Base-by-base conservation (phyloP, 2,329 filamentous ascomycete species). In the Monosporascus sp. region DNA sequence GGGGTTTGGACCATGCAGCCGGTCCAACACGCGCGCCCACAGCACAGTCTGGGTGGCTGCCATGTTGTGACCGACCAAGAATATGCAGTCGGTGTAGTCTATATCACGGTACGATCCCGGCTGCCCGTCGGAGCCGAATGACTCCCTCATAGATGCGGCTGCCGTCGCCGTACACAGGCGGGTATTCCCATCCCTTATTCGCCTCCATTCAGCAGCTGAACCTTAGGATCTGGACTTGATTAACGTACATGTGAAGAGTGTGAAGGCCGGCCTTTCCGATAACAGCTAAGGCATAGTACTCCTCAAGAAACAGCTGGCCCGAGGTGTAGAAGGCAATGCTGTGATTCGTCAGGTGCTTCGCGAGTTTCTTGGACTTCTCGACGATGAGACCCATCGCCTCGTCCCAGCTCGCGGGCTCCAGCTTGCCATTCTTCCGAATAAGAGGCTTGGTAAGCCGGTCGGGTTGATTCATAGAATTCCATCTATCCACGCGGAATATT, bases 261-360 rank as follows among this genome's bases (percentile, higher is more conserved):
- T 70, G 63, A 15, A 71, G 54, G 0, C 70, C 70, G 3, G 66
- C 69, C 49, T 72, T 72, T 5, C 70, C 69, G 11, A 72, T 58
- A 47, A 71, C 57, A 2, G 68, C 68, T n/a, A 72, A 56, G 37
- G 67, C 68, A 56, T 71, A 71, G 49, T 71, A 72, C 52, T 72
- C 69, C 51, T 71, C 70, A 9, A 72, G 59, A 50, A 72, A 69
- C 14, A 72, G 54, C 58, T 72, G 69, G 1, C 70, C 70, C 20
- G 60, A 62, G 9, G 70, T 71, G 55, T 72, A 71, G 53, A 72
- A 72, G 3, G 62, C 68, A 49, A 72, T 72, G 25, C 65, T 67
- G 60, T 71, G 70, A 48, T 63, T 65, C 1, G 68, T 70, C 27
- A 71, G 56, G 14, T 65, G 59, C 4, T 63, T 49, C 39, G 61